A percentile compares a stretch with the other conserved stretches of the same genome.
These are phyloP conservation scores for Pneumocystis murina DNA, from an alignment of 1,139 yeast species.

Conservation along the genomic window DNA sequence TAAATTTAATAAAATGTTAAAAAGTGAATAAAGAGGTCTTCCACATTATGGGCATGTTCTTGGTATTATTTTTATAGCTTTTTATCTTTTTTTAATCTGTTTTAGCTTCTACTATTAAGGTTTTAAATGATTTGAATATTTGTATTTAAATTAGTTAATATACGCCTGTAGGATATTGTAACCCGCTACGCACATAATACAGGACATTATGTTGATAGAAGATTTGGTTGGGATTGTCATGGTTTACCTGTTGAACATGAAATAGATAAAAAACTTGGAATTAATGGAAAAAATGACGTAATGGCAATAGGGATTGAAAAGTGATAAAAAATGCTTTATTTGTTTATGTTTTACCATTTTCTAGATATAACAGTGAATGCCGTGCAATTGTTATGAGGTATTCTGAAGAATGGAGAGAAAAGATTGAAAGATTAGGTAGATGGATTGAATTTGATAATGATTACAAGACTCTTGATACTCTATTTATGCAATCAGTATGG, in stretches of 20 bases:
- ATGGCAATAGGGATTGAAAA: slow-evolving; percentile 52
- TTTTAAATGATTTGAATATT: background rate
- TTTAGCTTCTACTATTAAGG: background rate
- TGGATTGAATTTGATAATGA: slow-evolving; percentile 99
- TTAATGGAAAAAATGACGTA: slow-evolving; percentile 86
- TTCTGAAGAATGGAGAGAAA: slow-evolving; percentile 84
- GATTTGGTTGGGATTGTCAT: slow-evolving; percentile 99
- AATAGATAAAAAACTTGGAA: slow-evolving; percentile 91
- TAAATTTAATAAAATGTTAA: background rate
- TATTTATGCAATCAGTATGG: slow-evolving; percentile 97
- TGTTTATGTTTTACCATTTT: background rate
- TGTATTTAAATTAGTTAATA: background rate
- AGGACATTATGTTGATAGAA: slow-evolving; percentile 87
- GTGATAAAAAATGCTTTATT: background rate
- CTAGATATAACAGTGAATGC: slow-evolving; percentile 80
- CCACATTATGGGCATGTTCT: slow-evolving; percentile 97
- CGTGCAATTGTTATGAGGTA: slow-evolving; percentile 95
- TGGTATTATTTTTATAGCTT: slow-evolving; percentile 71
- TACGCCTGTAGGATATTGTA: slow-evolving; percentile 47
- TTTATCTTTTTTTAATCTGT: background rate
- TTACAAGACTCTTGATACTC: slow-evolving; percentile 89
- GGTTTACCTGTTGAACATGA: slow-evolving; percentile 98
- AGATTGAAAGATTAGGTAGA: slow-evolving; percentile 87
- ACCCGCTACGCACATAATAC: slow-evolving; percentile 98
- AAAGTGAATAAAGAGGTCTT: slow-evolving; percentile 27